phyloP scores from a whole-genome alignment of 805 yeast genomes.

The Candida chauliodis region DNA sequence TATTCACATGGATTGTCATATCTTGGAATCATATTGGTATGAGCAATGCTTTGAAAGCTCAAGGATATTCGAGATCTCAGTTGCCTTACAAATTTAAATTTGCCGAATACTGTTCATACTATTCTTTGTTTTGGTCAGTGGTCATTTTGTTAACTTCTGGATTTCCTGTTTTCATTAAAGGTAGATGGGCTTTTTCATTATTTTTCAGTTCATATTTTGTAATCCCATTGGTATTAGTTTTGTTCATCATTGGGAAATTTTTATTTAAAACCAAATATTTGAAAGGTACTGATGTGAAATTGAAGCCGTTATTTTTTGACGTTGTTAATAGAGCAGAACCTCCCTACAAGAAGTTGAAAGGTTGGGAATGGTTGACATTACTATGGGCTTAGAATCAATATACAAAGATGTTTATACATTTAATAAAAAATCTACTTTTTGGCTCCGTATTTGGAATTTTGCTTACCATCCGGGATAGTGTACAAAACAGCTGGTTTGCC shows the following conservation, averaged over 20 bases:
- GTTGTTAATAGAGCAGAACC: constrained; percentile 27
- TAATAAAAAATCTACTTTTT: constrained; percentile 25
- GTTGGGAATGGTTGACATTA: constrained; percentile 15
- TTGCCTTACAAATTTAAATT: constrained; percentile 62
- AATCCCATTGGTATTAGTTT: constrained; percentile 6
- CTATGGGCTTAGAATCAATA: constrained; percentile 12
- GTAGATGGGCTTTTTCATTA: constrained; percentile 71
- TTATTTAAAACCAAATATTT: constrained; percentile 46
- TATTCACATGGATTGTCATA: constrained; percentile 72
- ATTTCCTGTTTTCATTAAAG: constrained; percentile 74
- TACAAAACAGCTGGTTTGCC: constrained; percentile 74
- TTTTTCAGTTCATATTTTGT: constrained; percentile 35
- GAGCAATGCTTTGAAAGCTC: constrained; percentile 60
- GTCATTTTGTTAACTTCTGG: constrained; percentile 62
- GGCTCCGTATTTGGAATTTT: constrained; percentile 30
- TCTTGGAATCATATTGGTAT: constrained; percentile 64
- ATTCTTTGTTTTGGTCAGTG: constrained; percentile 52
- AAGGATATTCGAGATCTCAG: constrained; percentile 53
- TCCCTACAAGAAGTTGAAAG: constrained; percentile 17
- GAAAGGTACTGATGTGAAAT: constrained; percentile 56
- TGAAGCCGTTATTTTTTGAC: constrained; percentile 26
- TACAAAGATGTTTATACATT: background rate
- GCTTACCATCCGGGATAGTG: constrained; percentile 94
- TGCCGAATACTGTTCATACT: constrained; percentile 64
- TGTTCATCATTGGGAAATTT: constrained; percentile 57